Conservation (phyloP, 805 yeast genomes). For the Saccharomyces kudriavzevii region DNA sequence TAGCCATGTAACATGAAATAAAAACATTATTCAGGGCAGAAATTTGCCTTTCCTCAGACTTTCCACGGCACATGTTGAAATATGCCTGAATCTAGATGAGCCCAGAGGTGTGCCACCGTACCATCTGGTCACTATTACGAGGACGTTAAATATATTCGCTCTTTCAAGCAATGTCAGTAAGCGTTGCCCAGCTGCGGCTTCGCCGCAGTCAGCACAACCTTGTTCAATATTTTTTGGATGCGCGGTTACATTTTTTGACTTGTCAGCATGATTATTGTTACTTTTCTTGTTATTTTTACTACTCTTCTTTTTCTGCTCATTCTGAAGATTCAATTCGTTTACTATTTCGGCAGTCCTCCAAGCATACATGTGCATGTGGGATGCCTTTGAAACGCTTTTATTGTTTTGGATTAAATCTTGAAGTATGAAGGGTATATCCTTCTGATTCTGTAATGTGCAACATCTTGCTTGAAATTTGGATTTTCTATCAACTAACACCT, state of each 20-base stretch:
- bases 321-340: conserved; percentile 1
- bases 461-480: conserved; percentile 64
- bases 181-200: conserved; percentile 62
- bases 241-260: too few species aligned
- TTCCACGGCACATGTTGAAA: conserved; percentile 47
- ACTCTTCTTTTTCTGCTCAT: conserved; percentile 2
- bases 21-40: conserved; percentile 3
- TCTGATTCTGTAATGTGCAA: conserved; percentile 31
- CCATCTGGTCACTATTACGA: conserved; percentile 73
- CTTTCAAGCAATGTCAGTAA: conserved; percentile 47
- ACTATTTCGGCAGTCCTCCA: conserved; percentile 46
- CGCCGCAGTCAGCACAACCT: conserved; percentile 66
- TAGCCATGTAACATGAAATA: not conserved
- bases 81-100: conserved; percentile 59
- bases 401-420: conserved; percentile 36
- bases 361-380: conserved; percentile 69
- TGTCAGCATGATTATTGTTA: not conserved
- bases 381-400: conserved; percentile 46
- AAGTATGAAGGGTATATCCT: conserved; percentile 39
- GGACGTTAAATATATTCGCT: conserved; percentile 41
- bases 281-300: conserved; percentile 6
- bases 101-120: conserved; percentile 75
- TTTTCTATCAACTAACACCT: conserved; percentile 39
- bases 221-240: conserved; percentile 33
- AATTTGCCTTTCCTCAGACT: conserved; percentile 38